These are phyloP conservation scores for Plasmodiophora brassicae DNA, from an alignment of 208 protist species.

Conservation along the genomic window DNA sequence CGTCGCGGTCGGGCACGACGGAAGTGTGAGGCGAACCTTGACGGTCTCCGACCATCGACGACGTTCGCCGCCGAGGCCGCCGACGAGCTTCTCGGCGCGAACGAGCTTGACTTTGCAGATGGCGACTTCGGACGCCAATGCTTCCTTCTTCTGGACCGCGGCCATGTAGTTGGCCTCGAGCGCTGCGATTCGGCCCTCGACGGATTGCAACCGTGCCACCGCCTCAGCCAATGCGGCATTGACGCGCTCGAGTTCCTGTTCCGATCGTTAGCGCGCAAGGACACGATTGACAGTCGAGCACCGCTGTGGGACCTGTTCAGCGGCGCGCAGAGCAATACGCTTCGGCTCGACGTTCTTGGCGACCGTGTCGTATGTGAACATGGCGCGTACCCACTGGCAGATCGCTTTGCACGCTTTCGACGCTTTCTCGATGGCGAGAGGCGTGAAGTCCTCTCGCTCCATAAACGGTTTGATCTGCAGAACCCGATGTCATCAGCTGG, in stretches of 20 bases:
- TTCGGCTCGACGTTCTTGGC: conserved; percentile 87
- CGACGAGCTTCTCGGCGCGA: conserved; percentile 87
- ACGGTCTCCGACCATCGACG: conserved; percentile 78
- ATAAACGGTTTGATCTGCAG: conserved; percentile 76
- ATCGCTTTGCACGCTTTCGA: conserved; percentile 92
- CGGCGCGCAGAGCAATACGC: conserved; percentile 36
- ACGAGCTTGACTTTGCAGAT: conserved; percentile 85
- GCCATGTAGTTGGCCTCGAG: conserved; percentile 82
- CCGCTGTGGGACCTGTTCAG: neutral
- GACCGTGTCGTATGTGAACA: conserved; percentile 91
- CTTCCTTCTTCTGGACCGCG: conserved; percentile 82
- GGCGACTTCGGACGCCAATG: conserved; percentile 80
- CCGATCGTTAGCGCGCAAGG: conserved; percentile 83
- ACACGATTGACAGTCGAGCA: neutral
- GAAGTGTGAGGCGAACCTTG: conserved; percentile 66
- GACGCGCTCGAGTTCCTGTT: conserved; percentile 81
- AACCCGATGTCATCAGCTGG: neutral
- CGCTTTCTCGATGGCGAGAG: conserved; percentile 80
- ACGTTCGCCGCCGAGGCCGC: conserved; percentile 90
- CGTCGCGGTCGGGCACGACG: neutral
- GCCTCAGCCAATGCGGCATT: conserved; percentile 78
- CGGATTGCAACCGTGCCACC: conserved; percentile 74
- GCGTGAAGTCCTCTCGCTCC: conserved; percentile 83
- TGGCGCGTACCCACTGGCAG: conserved; percentile 94
- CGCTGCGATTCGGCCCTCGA: conserved; percentile 79